Evolutionary conservation across 805 yeast species (phyloP), one percentile per base, ranked within the genome.

Genomic region (Yarrowia osloensis): DNA sequence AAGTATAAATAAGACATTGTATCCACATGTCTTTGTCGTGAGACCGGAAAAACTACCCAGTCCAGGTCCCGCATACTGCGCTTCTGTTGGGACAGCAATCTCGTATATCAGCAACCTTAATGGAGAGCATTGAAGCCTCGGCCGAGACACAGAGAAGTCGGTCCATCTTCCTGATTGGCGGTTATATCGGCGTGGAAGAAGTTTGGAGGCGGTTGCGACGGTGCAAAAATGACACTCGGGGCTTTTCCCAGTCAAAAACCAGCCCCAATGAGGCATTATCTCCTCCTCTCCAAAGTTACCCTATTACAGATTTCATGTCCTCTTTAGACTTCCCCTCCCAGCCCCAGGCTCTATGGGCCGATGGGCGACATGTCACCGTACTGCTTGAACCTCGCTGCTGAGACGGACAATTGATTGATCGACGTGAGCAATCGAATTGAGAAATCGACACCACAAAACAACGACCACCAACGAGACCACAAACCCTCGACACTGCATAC

Each of bases 21-120:
- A 4, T 5, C n/a, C n/a, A n/a, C n/a, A n/a, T n/a, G n/a, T n/a
- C n/a, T n/a, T n/a, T n/a, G n/a, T n/a, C n/a, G n/a, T n/a, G n/a
- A n/a, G n/a, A n/a, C 28, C 52, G 52, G 52, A 46, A 21, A 26
- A 46, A 46, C n/a, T 24, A 28, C 26, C 17, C 17, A 7, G 29
- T 5, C 7, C 17, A 33, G 4, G 2, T 9, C 31, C 17, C 7
- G 9, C n/a, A 13, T 44, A 11, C 31, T 15, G 15, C 24, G 19
- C 19, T 49, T 49, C 26, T 49, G 55, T 50, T 50, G 57, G 55
- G 55, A 50, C 55, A 50, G 55, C 55, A 50, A 50, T 50, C 57
- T 50, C 57, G 57, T 50, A 50, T 50, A 50, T 50, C 57, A 31
- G 57, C 57, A 50, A 31, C 40, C 21, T 50, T 50, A 50, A 31